A percentile compares a stretch with the other conserved stretches of the same genome.
Conservation (phyloP, 352 stramenopile genomes). For the Globisporangium nodosum region DNA sequence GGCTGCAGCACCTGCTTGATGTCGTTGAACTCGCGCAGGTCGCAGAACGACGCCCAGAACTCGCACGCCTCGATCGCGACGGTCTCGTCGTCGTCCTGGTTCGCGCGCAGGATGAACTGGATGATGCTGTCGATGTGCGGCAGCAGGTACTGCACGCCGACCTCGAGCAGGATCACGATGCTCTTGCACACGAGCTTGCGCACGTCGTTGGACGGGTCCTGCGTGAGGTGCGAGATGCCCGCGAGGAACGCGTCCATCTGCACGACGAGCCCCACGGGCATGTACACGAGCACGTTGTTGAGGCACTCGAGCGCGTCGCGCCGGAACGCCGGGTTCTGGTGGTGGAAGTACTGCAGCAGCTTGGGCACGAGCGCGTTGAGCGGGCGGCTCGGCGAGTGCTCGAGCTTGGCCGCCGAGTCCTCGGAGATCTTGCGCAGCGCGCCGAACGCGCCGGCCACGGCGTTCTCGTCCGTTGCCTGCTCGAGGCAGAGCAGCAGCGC, state of each 20-base stretch:
- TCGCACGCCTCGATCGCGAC: constrained; percentile 88
- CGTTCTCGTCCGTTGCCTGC: constrained; percentile 48
- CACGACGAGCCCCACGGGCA: constrained; percentile 82
- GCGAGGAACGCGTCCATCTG: constrained; percentile 89
- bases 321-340: constrained; percentile 69
- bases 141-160: constrained; percentile 87
- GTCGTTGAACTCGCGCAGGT: constrained; percentile 87
- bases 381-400: constrained; percentile 82
- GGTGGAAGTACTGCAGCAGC: constrained; percentile 86
- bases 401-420: constrained; percentile 85
- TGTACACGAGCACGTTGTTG: constrained; percentile 88
- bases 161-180: constrained; percentile 87
- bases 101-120: constrained; percentile 88
- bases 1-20: constrained; percentile 86
- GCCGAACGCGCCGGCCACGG: constrained; percentile 79
- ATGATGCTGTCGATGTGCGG: constrained; percentile 88
- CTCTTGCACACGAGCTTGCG: constrained; percentile 88
- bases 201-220: constrained; percentile 77
- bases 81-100: constrained; percentile 81
- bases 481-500: constrained; percentile 56
- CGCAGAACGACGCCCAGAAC: constrained; percentile 89
- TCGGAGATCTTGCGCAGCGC: constrained; percentile 88
- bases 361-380: constrained; percentile 87
- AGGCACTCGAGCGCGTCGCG: constrained; percentile 85
- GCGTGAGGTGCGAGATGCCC: constrained; percentile 85